These are phyloP conservation scores for Avena sativa DNA, from an alignment of 176 grass and related monocot species.

Conservation along the genomic window DNA sequence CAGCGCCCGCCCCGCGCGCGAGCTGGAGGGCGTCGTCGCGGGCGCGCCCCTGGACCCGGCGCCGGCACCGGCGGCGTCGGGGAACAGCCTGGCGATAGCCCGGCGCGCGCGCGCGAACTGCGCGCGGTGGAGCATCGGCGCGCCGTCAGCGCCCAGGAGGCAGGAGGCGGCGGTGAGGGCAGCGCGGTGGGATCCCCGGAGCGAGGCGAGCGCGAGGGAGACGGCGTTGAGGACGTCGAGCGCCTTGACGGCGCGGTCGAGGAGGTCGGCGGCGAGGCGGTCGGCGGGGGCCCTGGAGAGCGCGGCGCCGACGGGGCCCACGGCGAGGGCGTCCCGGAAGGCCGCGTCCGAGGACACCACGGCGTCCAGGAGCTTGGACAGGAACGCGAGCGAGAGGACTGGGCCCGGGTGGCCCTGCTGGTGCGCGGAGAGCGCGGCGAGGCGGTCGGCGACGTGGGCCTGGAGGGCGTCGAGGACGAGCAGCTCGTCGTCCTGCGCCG, in stretches of 20 bases:
- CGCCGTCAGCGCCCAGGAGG: slow-evolving; percentile 37
- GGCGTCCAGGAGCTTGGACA: slow-evolving; percentile 81
- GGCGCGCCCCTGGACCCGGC: neutral
- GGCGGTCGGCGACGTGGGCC: slow-evolving; percentile 69
- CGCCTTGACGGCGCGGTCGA: slow-evolving; percentile 77
- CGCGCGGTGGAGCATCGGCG: slow-evolving; percentile 34
- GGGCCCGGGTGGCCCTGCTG: neutral
- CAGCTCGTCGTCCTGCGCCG: slow-evolving; percentile 66
- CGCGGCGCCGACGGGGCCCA: slow-evolving; percentile 45
- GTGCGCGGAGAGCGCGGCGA: slow-evolving; percentile 45
- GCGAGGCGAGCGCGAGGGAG: slow-evolving; percentile 72
- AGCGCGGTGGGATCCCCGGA: slow-evolving; percentile 69
- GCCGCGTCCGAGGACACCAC: slow-evolving; percentile 62
- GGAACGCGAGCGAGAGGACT: slow-evolving; percentile 67
- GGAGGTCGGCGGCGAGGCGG: slow-evolving; percentile 72
- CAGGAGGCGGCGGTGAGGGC: slow-evolving; percentile 69
- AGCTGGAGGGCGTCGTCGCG: neutral
- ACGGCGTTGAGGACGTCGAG: slow-evolving; percentile 87
- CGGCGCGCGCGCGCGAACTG: slow-evolving; percentile 77
- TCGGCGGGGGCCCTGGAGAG: slow-evolving; percentile 60
- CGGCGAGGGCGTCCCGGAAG: slow-evolving; percentile 59
- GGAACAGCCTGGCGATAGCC: slow-evolving; percentile 64
- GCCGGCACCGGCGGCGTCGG: neutral
- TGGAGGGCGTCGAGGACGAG: slow-evolving; percentile 68
- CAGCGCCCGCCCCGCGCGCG: neutral